Evolutionary conservation across 2,329 filamentous ascomycete genomes (phyloP), one percentile per base, ranked within the genome.

Genomic region (Graphilbum sp.): DNA sequence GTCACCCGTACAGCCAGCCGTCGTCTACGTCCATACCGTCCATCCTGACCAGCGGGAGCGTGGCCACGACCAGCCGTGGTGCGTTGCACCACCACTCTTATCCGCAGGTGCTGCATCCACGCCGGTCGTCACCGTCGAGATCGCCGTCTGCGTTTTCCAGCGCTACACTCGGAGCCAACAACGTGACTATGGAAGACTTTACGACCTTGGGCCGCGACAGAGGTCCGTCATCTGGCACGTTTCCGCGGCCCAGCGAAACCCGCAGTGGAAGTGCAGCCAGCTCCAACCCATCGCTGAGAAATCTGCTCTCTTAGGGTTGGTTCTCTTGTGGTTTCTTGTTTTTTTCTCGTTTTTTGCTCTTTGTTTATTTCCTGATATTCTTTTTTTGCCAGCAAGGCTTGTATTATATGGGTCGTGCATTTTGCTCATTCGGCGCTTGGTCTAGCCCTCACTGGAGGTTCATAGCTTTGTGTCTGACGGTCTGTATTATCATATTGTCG

Each of bases 271-370:
- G 69, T 36, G 79, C 79, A n/a, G 80, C 80, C 4, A 86, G 81
- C 49, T 79, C 80, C 15, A 86, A 76, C 50, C 79, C 81, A 11
- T 85, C 80, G 10, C 55, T 87, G 43, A 72, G 76, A 48, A 86
- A 87, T 49, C 56, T 87, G 35, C 64, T 87, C 38, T 79, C 73
- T 35, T 84, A 27, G 38, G 16, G 9, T 12, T 34, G n/a, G 23
- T 29, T 30, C 35, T 36, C 19, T 34, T 38, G 36, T 41, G 25
- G n/a, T 23, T 34, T 8, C 19, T 11, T 35, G n/a, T 13, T 19
- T 18, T 31, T 9, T 29, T 36, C 17, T 19, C 33, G 23, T 40
- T 36, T 36, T 13, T 31, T 41, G 2, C 16, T 25, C 23, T 7
- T 25, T 12, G 23, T 25, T n/a, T n/a, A n/a, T n/a, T n/a, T n/a